Evolutionary conservation across 2,329 filamentous ascomycete genomes (phyloP).

Genomic region (Paramyrothecium sp.): DNA sequence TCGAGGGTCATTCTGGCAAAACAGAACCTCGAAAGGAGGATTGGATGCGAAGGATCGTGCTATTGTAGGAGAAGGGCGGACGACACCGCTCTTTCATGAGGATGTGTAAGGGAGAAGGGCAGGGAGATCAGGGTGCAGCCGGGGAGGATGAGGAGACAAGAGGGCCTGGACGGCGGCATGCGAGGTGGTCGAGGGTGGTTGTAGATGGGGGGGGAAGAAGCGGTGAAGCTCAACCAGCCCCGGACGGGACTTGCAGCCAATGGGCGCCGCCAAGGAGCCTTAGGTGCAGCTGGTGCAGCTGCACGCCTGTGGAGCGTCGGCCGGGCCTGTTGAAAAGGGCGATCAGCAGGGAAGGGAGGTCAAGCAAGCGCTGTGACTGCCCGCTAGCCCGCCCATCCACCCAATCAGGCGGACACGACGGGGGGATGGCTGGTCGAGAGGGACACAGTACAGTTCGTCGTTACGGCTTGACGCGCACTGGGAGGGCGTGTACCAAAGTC

Average conservation of each 20-base stretch:
- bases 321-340: conserved; percentile 9
- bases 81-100: conserved; percentile 45
- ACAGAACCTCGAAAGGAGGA: conserved; percentile 29
- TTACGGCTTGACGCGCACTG: background rate
- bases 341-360: conserved; percentile 17
- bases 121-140: conserved; percentile 17
- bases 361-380: background rate
- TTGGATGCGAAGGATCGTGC: conserved; percentile 25
- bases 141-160: conserved; percentile 7
- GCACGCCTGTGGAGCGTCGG: conserved; percentile 20
- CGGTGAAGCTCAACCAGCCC: conserved; percentile 34
- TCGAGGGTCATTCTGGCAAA: conserved; percentile 54
- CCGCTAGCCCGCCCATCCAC: background rate
- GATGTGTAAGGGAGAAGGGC: conserved; percentile 26
- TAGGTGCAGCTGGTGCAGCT: conserved; percentile 22
- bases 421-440: background rate
- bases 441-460: background rate
- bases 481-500: too few relatives aligned
- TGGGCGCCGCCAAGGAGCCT: conserved; percentile 22
- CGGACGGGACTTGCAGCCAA: conserved; percentile 32
- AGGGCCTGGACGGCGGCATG: conserved; percentile 1
- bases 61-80: conserved; percentile 34
- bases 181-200: conserved; percentile 18
- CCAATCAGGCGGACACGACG: background rate
- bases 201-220: conserved; percentile 32